Conservation (phyloP, 1,139 yeast species). For the Debaryomyces sp. region DNA sequence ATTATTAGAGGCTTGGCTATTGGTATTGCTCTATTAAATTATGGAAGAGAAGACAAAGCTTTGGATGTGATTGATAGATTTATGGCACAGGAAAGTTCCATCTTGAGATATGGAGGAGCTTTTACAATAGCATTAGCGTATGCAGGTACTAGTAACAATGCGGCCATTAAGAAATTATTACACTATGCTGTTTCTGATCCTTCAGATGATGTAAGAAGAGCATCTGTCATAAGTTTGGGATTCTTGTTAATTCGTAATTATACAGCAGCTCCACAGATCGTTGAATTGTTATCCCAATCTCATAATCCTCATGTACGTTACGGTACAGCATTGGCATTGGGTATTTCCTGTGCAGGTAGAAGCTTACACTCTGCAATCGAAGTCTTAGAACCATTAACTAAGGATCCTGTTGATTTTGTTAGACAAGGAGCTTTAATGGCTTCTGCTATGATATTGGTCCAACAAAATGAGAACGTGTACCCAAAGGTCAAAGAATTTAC, state of each 20-base stretch:
- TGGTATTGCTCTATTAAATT: conserved; percentile 85
- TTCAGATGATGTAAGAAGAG: conserved; percentile 94
- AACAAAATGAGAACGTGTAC: conserved; percentile 84
- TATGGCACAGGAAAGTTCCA: conserved; percentile 75
- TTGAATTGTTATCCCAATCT: conserved; percentile 87
- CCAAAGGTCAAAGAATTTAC: conserved; percentile 81
- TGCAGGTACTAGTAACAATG: conserved; percentile 93
- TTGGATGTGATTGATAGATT: conserved; percentile 69
- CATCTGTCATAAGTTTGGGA: conserved; percentile 92
- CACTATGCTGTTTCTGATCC: conserved; percentile 98
- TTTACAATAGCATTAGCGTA: conserved; percentile 93
- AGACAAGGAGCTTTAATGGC: conserved; percentile 98
- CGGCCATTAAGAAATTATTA: conserved; percentile 80
- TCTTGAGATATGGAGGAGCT: conserved; percentile 95
- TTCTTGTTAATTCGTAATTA: conserved; percentile 89
- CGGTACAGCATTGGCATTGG: conserved; percentile 97
- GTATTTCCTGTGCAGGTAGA: conserved; percentile 96
- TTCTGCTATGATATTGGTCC: conserved; percentile 87
- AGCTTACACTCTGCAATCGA: conserved; percentile 87
- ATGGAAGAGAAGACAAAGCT: conserved; percentile 84
- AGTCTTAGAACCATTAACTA: conserved; percentile 87
- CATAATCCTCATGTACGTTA: conserved; percentile 98
- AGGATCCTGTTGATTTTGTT: conserved; percentile 95
- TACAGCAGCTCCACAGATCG: conserved; percentile 93
- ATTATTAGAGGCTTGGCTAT: conserved; percentile 90